Conservation (phyloP, 257 asterid species). For the Linderniella brevidens region DNA sequence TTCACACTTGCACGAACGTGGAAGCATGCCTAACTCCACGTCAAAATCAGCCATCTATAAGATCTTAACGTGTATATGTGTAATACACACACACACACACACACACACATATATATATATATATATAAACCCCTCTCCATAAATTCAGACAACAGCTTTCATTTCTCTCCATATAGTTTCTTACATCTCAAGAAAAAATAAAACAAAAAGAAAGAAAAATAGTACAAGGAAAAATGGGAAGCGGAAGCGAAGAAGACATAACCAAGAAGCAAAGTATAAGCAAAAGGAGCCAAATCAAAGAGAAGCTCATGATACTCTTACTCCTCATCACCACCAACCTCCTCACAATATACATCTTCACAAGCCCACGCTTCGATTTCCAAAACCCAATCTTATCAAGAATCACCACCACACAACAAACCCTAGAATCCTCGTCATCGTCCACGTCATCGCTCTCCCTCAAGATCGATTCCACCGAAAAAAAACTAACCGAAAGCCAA, state of each 20-base stretch:
- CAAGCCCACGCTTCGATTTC: constrained; percentile 10
- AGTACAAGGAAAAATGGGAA: too few species aligned
- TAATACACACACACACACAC: too few species aligned
- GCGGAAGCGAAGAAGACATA: too few species aligned
- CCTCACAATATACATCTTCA: constrained; percentile 29
- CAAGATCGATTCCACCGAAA: constrained; percentile 19
- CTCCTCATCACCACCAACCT: constrained; percentile 20
- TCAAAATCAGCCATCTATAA: too few species aligned
- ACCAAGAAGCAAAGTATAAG: constrained; percentile 12
- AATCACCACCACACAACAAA: constrained; percentile 8
- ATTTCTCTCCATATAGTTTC: too few species aligned
- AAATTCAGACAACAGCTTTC: too few species aligned
- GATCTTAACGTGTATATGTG: too few species aligned
- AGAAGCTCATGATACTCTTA: constrained; percentile 21
- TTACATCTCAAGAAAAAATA: too few species aligned
- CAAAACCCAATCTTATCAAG: constrained; percentile 12
- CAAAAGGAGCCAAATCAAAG: constrained; percentile 7
- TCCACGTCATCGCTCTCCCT: constrained; percentile 13
- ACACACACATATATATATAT: too few species aligned
- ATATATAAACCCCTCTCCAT: too few species aligned
- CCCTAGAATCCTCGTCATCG: constrained; percentile 10
- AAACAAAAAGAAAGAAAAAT: too few species aligned
- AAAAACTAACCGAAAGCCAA: constrained; percentile 17
- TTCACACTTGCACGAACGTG: constrained; percentile 3
- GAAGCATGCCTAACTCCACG: too few species aligned